A percentile compares a stretch with the other conserved stretches of the same genome.
Evolutionary conservation across 805 yeast species (phyloP).

Genomic region (Saccharomycopsis fodiens): DNA sequence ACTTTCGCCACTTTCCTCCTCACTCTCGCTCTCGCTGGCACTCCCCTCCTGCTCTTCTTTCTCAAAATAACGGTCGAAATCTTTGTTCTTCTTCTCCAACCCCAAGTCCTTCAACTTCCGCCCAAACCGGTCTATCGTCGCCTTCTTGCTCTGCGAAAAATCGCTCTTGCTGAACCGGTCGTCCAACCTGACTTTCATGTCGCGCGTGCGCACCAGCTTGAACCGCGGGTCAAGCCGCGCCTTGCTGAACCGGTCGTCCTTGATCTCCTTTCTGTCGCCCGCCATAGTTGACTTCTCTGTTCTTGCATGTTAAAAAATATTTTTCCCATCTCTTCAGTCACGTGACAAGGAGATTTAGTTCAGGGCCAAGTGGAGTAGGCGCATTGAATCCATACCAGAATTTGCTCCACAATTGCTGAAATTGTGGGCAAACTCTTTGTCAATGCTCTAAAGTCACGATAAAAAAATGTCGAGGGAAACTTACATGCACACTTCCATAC

Average conservation of each 20-base stretch:
- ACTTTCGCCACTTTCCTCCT: constrained; percentile 26
- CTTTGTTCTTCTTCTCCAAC: constrained; percentile 35
- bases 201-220: constrained; percentile 60
- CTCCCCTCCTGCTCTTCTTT: constrained; percentile 29
- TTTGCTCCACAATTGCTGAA: too few relatives aligned
- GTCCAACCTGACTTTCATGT: constrained; percentile 72
- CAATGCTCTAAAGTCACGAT: too few relatives aligned
- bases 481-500: too few relatives aligned
- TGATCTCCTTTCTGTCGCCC: constrained; percentile 28
- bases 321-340: background rate
- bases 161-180: constrained; percentile 67
- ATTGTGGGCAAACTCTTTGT: too few relatives aligned
- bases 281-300: constrained; percentile 6
- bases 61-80: constrained; percentile 61
- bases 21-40: constrained; percentile 19
- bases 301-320: background rate
- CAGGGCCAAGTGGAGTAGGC: too few relatives aligned
- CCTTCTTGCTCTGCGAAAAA: constrained; percentile 48
- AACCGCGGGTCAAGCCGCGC: constrained; percentile 88
- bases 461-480: too few relatives aligned
- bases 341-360: too few relatives aligned
- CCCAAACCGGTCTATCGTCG: constrained; percentile 82
- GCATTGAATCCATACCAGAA: too few relatives aligned
- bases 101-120: constrained; percentile 45
- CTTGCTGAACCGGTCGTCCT: constrained; percentile 70